Evolutionary conservation across 768 basidiomycete genomes (phyloP), one percentile per base, ranked within the genome.

Genomic region (Amylocystis lapponica): DNA sequence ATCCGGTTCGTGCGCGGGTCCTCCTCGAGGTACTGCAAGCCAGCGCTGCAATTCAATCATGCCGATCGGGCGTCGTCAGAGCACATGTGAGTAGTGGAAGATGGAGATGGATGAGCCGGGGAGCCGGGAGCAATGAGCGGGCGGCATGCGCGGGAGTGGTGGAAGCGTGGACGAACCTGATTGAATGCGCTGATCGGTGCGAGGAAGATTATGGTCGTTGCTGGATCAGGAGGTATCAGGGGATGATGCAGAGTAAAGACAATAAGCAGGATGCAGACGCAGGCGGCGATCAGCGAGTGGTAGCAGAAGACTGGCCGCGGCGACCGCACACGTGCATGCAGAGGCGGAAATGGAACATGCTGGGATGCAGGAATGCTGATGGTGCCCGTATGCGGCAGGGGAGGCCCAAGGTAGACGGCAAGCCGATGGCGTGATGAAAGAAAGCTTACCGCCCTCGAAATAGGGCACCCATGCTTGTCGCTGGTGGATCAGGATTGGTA

Each of bases 131-230:
- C 27, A 16, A 34, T 7, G 19, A 17, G 33, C 26, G 11, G 29
- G 13, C 11, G 26, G 16, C 25, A 39, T 9, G 27, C 25, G 21
- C 37, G 6, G 11, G 37, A 17, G 12, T 22, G n/a, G 39, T 19
- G n/a, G 21, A 6, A 5, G 40, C 23, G 39, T 9, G 16, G 11
- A 36, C 67, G 49, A 56, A 80, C 84, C 76, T 90, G 86, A 69
- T 91, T 86, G 58, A 86, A 91, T 30, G 88, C 88, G 54, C 84
- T 86, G 49, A 91, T 82, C 30, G 88, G 88, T 39, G 86, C 88
- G 38, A 91, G 66, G 62, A 91, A 91, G 61, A 91, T 90, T 57
- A 91, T 81, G 25, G 88, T 86, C 33, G 83, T 81, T 4, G 85
- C 86, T 88, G 31, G 22, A 37, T 47, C 47, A 21, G 45, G 39